Percentiles rank a stretch among this genome's conserved stretches.
Conservation (phyloP, 768 basidiomycete genomes). For the Lactarius quietus region DNA sequence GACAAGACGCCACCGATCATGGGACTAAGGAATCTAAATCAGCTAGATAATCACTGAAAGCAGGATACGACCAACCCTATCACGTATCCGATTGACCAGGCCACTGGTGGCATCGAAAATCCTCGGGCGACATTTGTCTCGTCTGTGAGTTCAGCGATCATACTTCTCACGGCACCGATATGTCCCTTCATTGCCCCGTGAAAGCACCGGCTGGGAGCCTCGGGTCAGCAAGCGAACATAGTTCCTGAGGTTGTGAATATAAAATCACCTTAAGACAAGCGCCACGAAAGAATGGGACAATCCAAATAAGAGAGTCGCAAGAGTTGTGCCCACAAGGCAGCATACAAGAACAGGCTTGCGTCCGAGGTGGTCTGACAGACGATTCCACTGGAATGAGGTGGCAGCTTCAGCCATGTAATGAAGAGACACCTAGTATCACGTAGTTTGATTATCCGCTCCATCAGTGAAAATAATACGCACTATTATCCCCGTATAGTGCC, state of each 20-base stretch:
- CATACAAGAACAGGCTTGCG: not conserved
- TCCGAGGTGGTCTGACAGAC: not conserved
- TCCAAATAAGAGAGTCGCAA: not conserved
- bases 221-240: not conserved
- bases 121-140: not conserved
- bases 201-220: not conserved
- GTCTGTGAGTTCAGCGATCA: not conserved
- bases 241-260: not conserved
- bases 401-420: not conserved
- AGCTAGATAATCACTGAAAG: not conserved
- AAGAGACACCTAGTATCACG: not conserved
- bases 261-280: not conserved
- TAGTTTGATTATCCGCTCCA: not conserved
- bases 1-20: conserved; percentile 27
- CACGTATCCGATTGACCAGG: not conserved
- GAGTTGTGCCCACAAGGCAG: not conserved
- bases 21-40: conserved; percentile 9
- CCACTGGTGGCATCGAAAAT: not conserved
- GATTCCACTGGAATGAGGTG: not conserved
- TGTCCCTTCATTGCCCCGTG: not conserved
- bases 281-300: not conserved
- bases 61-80: conserved; percentile 11
- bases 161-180: not conserved
- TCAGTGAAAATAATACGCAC: not conserved
- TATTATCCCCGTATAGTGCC: not conserved